Conservation (phyloP, 768 basidiomycete genomes). For the Suillus cothurnatus region DNA sequence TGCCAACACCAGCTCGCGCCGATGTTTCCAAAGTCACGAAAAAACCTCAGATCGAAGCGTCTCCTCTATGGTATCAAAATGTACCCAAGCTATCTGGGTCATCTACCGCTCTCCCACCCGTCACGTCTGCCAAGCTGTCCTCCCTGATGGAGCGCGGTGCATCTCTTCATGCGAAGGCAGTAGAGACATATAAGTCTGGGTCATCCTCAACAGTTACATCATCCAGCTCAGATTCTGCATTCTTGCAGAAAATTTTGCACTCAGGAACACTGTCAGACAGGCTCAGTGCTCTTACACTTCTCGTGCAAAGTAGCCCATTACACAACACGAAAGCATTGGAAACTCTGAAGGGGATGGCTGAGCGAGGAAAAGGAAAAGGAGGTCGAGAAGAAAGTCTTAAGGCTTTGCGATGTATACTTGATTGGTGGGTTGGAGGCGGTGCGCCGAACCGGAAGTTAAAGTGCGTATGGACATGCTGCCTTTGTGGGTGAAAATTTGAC, state of each 20-base stretch:
- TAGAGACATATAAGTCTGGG: slow-evolving; percentile 49
- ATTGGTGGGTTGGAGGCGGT: slow-evolving; percentile 99
- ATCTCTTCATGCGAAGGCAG: slow-evolving; percentile 46
- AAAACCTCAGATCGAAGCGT: slow-evolving; percentile 32
- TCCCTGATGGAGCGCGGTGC: slow-evolving; percentile 49
- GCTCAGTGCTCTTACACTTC: slow-evolving; percentile 85
- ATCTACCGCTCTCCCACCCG: slow-evolving; percentile 29
- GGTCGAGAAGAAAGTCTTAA: slow-evolving; percentile 93
- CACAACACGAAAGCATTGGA: slow-evolving; percentile 86
- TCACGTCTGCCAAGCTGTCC: slow-evolving; percentile 47
- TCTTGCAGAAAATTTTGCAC: slow-evolving; percentile 82
- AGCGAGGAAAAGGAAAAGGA: slow-evolving; percentile 77
- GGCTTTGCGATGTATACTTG: slow-evolving; percentile 86
- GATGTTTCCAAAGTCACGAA: slow-evolving; percentile 5
- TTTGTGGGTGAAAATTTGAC: not conserved
- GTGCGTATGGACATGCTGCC: slow-evolving; percentile 43
- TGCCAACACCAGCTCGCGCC: slow-evolving; percentile 9
- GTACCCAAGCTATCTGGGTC: slow-evolving; percentile 42
- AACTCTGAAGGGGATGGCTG: slow-evolving; percentile 72
- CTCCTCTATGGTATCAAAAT: slow-evolving; percentile 58
- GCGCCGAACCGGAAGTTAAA: slow-evolving; percentile 84
- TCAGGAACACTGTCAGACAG: slow-evolving; percentile 92
- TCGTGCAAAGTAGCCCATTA: slow-evolving; percentile 86
- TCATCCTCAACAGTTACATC: slow-evolving; percentile 46
- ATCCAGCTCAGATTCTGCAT: slow-evolving; percentile 71